Conservation (phyloP, 1,284 basidiomycete species). For the Cryptococcus neoformans region DNA sequence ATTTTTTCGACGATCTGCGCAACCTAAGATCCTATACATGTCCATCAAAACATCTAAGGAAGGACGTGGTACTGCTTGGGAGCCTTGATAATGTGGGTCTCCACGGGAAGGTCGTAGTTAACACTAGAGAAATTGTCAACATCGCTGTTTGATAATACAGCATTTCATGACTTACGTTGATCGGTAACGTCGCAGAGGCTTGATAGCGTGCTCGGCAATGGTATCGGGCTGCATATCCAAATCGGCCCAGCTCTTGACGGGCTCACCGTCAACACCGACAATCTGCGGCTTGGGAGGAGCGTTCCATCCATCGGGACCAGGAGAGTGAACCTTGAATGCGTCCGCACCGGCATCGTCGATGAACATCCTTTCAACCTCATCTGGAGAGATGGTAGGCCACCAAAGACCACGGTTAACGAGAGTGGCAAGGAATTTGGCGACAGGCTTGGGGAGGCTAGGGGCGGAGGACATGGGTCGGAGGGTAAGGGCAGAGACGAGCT, state of each 20-base stretch:
- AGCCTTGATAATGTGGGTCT: conserved; percentile 47
- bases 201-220: conserved; percentile 86
- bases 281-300: conserved; percentile 50
- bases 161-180: conserved; percentile 55
- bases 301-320: conserved; percentile 45
- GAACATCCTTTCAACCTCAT: conserved; percentile 85
- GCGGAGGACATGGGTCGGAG: conserved; percentile 64
- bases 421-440: conserved; percentile 66
- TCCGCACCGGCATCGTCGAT: conserved; percentile 66
- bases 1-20: too few species aligned
- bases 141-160: neutral
- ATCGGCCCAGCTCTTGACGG: conserved; percentile 53
- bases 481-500: conserved; percentile 77
- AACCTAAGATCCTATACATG: too few species aligned
- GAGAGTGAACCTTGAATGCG: conserved; percentile 52
- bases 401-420: conserved; percentile 68
- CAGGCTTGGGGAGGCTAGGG: conserved; percentile 71
- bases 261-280: conserved; percentile 47
- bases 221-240: conserved; percentile 66
- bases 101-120: conserved; percentile 50
- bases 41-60: conserved; percentile 35
- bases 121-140: conserved; percentile 23
- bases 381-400: conserved; percentile 92
- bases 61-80: conserved; percentile 52
- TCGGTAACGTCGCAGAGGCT: conserved; percentile 86